Conservation (phyloP, 176 grass and related monocot species). For the Lolium perenne region DNA sequence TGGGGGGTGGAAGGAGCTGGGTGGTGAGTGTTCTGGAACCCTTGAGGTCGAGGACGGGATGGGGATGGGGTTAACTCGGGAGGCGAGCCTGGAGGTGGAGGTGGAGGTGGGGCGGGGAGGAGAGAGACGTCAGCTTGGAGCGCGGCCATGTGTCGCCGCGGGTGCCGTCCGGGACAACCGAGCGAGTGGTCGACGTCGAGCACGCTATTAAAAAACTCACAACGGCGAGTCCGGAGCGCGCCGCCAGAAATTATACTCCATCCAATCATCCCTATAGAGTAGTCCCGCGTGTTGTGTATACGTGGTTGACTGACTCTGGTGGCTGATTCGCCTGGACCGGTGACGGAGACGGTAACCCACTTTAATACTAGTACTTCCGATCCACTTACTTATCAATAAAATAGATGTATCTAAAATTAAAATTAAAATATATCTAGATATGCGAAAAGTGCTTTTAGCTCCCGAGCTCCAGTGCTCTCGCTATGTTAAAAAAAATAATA, state of each 20-base stretch:
- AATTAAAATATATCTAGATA: no score
- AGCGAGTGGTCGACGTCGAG: conserved; percentile 4
- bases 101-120: neutral
- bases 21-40: neutral
- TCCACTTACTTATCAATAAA: no score
- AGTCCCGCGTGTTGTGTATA: neutral
- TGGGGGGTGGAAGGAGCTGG: neutral
- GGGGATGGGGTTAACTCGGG: conserved; percentile 29
- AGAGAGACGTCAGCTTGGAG: conserved; percentile 26
- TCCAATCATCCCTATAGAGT: neutral
- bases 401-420: no score
- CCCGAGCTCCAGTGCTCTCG: no score
- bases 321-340: no score
- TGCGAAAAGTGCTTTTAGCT: no score
- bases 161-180: conserved; percentile 31
- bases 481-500: no score
- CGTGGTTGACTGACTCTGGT: no score
- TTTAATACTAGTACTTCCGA: no score
- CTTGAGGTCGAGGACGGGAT: neutral
- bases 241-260: neutral
- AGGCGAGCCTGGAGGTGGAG: conserved; percentile 7
- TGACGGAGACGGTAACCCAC: no score
- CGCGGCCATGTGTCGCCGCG: conserved; percentile 45
- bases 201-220: neutral
- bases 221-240: neutral